A percentile compares a stretch with the other conserved stretches of the same genome.
phyloP scores from a whole-genome alignment of 1,139 yeast species.

The Candida sojae region DNA sequence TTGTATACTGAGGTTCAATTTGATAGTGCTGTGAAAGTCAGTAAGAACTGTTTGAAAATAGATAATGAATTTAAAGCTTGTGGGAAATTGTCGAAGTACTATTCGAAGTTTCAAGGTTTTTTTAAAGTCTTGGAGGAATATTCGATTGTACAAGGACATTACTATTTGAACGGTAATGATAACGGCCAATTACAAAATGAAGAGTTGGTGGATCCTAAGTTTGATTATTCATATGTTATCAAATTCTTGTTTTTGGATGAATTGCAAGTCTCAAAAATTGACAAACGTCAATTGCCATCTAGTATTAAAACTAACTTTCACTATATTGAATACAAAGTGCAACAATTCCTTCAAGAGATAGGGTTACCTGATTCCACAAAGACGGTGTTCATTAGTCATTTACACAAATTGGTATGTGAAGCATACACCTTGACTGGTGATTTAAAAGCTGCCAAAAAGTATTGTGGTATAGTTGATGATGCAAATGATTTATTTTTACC shows the following conservation, averaged over 20 bases:
- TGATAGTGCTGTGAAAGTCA: slow-evolving; percentile 48
- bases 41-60: slow-evolving; percentile 63
- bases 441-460: slow-evolving; percentile 26
- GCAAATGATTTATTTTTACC: slow-evolving; percentile 42
- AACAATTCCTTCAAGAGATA: slow-evolving; percentile 21
- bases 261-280: slow-evolving; percentile 32
- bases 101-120: slow-evolving; percentile 32
- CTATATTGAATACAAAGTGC: slow-evolving; percentile 26
- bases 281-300: slow-evolving; percentile 27
- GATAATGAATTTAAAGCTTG: slow-evolving; percentile 68
- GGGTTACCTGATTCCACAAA: slow-evolving; percentile 9
- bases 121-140: slow-evolving; percentile 45
- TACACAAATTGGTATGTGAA: slow-evolving; percentile 51
- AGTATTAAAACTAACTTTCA: slow-evolving; percentile 33
- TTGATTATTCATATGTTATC: slow-evolving; percentile 28
- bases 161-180: slow-evolving; percentile 24
- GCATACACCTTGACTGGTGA: slow-evolving; percentile 34
- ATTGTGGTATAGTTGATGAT: slow-evolving; percentile 30
- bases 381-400: slow-evolving; percentile 24
- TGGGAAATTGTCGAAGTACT: slow-evolving; percentile 50
- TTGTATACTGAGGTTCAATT: slow-evolving; percentile 54
- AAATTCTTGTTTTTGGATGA: slow-evolving; percentile 27
- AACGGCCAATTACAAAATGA: slow-evolving; percentile 14
- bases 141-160: slow-evolving; percentile 38
- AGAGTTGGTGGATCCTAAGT: slow-evolving; percentile 17